Conservation (phyloP, 306 rosid species). For the Erythrophleum fordii region DNA sequence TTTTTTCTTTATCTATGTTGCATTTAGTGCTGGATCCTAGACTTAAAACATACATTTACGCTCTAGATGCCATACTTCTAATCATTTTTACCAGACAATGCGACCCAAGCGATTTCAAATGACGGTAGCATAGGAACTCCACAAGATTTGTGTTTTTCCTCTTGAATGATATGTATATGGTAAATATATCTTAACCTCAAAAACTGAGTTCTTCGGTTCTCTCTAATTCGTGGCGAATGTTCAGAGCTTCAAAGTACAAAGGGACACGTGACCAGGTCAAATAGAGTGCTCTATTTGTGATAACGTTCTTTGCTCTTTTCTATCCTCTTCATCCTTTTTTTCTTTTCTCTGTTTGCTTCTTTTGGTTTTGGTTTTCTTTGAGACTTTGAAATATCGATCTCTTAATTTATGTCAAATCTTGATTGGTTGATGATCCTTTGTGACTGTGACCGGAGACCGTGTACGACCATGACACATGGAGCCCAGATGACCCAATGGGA, state of each 20-base stretch:
- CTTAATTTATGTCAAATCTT: not conserved
- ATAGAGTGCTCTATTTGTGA: not conserved
- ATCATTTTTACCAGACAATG: not conserved
- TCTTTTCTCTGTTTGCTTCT: not conserved
- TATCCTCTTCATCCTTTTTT: not conserved
- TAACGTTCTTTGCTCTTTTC: not conserved
- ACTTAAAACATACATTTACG: not conserved
- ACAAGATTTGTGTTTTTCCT: not conserved
- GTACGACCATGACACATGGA: slow-evolving; percentile 87
- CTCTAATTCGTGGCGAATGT: not conserved
- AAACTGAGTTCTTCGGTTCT: not conserved
- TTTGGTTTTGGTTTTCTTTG: not conserved
- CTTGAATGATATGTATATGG: not conserved
- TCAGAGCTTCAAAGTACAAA: not conserved
- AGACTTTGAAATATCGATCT: not conserved
- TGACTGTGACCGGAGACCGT: slow-evolving; percentile 64
- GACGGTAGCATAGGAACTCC: not conserved
- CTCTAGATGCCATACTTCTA: slow-evolving; percentile 5
- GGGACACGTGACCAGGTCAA: not conserved
- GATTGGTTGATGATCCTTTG: slow-evolving; percentile 13
- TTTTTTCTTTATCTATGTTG: not conserved
- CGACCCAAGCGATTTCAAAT: not conserved
- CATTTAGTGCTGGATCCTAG: not conserved
- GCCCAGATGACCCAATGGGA: slow-evolving; percentile 92
- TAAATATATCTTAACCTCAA: not conserved